Percentiles rank a stretch among this genome's conserved stretches.
These are phyloP conservation scores for Suillus tomentosus DNA, from an alignment of 768 basidiomycete species.

Conservation along the genomic window DNA sequence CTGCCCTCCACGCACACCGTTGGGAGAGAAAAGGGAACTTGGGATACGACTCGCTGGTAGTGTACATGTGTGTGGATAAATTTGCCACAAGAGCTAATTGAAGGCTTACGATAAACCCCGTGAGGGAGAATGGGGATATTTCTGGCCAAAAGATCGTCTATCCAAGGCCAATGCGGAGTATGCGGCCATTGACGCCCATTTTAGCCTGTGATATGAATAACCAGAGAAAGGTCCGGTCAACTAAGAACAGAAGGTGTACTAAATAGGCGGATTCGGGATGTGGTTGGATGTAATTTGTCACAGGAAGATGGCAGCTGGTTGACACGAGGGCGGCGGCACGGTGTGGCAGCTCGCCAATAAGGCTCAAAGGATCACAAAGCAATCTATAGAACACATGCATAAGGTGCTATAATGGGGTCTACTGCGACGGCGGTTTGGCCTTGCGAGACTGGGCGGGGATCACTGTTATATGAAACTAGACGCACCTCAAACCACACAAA, in stretches of 20 bases:
- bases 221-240: background rate
- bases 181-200: slow-evolving; percentile 7
- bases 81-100: background rate
- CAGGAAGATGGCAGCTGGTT: slow-evolving; percentile 4
- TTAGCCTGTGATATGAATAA: slow-evolving; percentile 3
- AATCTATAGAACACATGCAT: background rate
- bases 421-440: slow-evolving; percentile 8
- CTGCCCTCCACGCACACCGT: slow-evolving; percentile 5
- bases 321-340: slow-evolving; percentile 5
- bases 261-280: background rate
- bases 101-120: background rate
- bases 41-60: background rate
- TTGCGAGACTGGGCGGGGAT: slow-evolving; percentile 1
- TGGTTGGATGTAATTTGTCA: slow-evolving; percentile 1
- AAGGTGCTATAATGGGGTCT: background rate
- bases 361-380: background rate
- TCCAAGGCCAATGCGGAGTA: background rate
- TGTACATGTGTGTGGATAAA: background rate
- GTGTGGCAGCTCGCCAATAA: slow-evolving; percentile 1
- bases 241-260: background rate
- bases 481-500: background rate
- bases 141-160: background rate
- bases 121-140: slow-evolving; percentile 1
- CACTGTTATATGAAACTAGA: background rate
- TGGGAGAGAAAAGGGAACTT: slow-evolving; percentile 5